These are phyloP conservation scores for Boletus sp. DNA, from an alignment of 768 basidiomycete species.

Conservation along the genomic window DNA sequence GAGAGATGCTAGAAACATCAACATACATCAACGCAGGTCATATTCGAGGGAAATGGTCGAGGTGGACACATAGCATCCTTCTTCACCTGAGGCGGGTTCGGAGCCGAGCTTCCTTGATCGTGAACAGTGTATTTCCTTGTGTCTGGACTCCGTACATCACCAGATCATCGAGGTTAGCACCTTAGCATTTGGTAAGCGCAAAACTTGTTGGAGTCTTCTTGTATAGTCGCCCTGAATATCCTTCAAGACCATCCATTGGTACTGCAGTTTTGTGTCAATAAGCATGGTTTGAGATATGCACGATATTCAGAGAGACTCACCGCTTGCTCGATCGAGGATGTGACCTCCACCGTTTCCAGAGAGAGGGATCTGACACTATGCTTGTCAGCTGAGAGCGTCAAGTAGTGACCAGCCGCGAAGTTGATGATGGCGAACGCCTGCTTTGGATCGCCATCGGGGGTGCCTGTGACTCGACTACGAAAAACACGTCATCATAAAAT, in stretches of 20 bases:
- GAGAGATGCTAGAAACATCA: conserved; percentile 5
- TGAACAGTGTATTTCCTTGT: conserved; percentile 1
- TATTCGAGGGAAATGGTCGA: not conserved
- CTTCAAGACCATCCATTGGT: conserved; percentile 9
- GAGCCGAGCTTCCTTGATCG: conserved; percentile 4
- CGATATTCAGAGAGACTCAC: not conserved
- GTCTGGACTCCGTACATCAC: conserved; percentile 6
- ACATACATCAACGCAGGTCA: not conserved
- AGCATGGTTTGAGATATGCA: not conserved
- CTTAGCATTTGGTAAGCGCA: not conserved
- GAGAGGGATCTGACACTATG: not conserved
- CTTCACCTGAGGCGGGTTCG: not conserved
- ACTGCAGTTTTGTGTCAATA: conserved; percentile 1
- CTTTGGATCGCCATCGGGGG: not conserved
- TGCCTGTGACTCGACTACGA: not conserved
- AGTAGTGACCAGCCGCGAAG: conserved; percentile 7
- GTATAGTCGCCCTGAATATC: conserved; percentile 1
- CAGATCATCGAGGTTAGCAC: not conserved
- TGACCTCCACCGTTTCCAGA: conserved; percentile 1
- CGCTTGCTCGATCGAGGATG: not conserved
- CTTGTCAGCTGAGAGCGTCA: conserved; percentile 5
- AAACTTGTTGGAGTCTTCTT: not conserved
- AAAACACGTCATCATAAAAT: no score
- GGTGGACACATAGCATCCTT: conserved; percentile 6
- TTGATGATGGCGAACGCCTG: conserved; percentile 6